Evolutionary conservation across 345 rosid genomes (phyloP).

Genomic region (Corymbia maculata): DNA sequence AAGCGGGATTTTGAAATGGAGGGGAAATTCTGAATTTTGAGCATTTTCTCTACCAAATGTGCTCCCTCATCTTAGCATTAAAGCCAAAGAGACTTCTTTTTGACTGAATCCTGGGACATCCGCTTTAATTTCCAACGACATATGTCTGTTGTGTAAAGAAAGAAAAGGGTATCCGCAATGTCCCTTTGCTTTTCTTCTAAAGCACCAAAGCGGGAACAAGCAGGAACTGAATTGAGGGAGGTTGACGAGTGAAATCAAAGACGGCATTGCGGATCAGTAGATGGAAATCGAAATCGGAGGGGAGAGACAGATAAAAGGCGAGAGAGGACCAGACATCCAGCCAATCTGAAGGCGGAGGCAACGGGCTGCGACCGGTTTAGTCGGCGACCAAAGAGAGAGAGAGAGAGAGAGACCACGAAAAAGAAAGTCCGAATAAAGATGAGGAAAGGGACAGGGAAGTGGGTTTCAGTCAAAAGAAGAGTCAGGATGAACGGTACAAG

Average conservation of each 20-base stretch:
- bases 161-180: not conserved
- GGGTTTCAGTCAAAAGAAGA: not conserved
- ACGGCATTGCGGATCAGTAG: not conserved
- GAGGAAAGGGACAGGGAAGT: not conserved
- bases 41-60: not conserved
- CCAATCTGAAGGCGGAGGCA: not conserved
- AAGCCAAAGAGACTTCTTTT: not conserved
- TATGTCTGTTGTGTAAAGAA: not conserved
- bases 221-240: not conserved
- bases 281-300: not conserved
- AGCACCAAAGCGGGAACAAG: not conserved
- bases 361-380: not conserved
- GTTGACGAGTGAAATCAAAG: not conserved
- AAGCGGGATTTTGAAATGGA: not conserved
- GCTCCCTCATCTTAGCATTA: not conserved
- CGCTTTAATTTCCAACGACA: not conserved
- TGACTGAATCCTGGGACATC: not conserved
- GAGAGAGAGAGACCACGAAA: not conserved
- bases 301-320: not conserved
- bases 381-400: not conserved
- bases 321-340: not conserved
- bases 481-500: not conserved
- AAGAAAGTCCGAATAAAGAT: not conserved
- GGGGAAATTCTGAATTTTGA: not conserved
- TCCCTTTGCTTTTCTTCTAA: not conserved